These are phyloP conservation scores for Schwanniomyces yamadae DNA, from an alignment of 805 yeast species.

Conservation along the genomic window DNA sequence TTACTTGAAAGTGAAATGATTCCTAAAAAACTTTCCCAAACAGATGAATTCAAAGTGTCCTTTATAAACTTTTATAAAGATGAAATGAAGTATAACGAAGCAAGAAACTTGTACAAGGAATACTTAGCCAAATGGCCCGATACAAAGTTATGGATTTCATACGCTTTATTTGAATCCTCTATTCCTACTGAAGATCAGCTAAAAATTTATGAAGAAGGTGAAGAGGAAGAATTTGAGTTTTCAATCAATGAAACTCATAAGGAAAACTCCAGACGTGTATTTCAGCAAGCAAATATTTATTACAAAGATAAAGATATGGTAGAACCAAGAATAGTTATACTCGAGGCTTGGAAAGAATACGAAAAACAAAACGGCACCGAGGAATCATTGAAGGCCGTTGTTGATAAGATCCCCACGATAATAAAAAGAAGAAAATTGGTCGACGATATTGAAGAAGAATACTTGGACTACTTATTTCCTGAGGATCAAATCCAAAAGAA, in stretches of 20 bases:
- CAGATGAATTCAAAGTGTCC: slow-evolving; percentile 19
- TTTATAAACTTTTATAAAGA: slow-evolving; percentile 63
- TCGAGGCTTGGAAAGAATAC: slow-evolving; percentile 63
- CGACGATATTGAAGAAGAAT: slow-evolving; percentile 52
- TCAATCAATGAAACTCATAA: slow-evolving; percentile 51
- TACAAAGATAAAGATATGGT: slow-evolving; percentile 37
- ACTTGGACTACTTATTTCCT: slow-evolving; percentile 63
- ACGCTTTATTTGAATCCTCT: slow-evolving; percentile 69
- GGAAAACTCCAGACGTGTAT: slow-evolving; percentile 52
- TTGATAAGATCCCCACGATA: slow-evolving; percentile 52
- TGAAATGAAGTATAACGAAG: slow-evolving; percentile 54
- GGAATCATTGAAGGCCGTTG: slow-evolving; percentile 34
- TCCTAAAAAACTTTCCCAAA: slow-evolving; percentile 26
- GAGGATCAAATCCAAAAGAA: slow-evolving; percentile 45
- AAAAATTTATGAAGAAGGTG: slow-evolving; percentile 41
- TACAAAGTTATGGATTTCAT: slow-evolving; percentile 52
- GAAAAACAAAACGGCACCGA: slow-evolving; percentile 61
- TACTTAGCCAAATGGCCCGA: slow-evolving; percentile 29
- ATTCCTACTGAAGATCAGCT: slow-evolving; percentile 58
- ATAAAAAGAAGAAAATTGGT: slow-evolving; percentile 46
- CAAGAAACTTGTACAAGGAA: slow-evolving; percentile 50
- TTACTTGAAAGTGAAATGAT: slow-evolving; percentile 22
- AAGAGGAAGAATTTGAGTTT: slow-evolving; percentile 51
- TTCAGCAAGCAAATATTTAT: slow-evolving; percentile 49
- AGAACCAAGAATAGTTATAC: slow-evolving; percentile 49